Conservation (phyloP, 441 rosid species). For the Brassica balearica region DNA sequence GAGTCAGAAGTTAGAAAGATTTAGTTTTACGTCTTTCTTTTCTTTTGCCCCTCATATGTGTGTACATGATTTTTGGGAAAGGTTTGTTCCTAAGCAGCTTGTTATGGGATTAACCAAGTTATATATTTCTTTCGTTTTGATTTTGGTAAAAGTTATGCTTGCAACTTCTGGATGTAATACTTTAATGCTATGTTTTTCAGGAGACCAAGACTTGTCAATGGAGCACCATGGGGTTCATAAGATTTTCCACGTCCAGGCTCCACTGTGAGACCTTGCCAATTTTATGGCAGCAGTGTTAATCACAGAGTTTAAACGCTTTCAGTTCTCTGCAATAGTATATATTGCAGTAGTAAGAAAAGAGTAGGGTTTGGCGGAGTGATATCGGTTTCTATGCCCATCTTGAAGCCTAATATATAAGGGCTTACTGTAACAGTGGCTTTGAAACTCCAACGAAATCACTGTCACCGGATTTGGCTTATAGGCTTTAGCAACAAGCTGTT, state of each 20-base stretch:
- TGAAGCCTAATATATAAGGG: constrained; percentile 16
- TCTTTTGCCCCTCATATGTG: not conserved
- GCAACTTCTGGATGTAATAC: constrained; percentile 16
- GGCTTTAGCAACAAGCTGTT: constrained; percentile 25
- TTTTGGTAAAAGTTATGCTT: no score
- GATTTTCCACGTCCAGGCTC: constrained; percentile 48
- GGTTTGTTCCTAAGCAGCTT: not conserved
- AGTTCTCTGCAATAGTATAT: constrained; percentile 19
- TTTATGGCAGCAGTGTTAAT: constrained; percentile 22
- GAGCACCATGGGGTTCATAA: constrained; percentile 44
- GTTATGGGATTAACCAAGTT: not conserved
- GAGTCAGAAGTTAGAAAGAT: constrained; percentile 37
- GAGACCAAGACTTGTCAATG: constrained; percentile 48
- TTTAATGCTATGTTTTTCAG: constrained; percentile 41
- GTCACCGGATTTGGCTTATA: constrained; percentile 23
- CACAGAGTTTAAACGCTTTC: constrained; percentile 30
- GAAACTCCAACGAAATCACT: constrained; percentile 22
- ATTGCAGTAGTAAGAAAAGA: constrained; percentile 23
- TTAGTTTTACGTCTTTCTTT: not conserved
- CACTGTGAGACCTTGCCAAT: constrained; percentile 47
- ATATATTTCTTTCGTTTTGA: no score
- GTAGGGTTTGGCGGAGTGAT: constrained; percentile 23
- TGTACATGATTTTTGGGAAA: not conserved
- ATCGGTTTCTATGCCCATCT: constrained; percentile 22
- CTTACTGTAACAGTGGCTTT: constrained; percentile 20